Conservation (phyloP, 2,329 filamentous ascomycete genomes). For the Diaporthe nobilis region DNA sequence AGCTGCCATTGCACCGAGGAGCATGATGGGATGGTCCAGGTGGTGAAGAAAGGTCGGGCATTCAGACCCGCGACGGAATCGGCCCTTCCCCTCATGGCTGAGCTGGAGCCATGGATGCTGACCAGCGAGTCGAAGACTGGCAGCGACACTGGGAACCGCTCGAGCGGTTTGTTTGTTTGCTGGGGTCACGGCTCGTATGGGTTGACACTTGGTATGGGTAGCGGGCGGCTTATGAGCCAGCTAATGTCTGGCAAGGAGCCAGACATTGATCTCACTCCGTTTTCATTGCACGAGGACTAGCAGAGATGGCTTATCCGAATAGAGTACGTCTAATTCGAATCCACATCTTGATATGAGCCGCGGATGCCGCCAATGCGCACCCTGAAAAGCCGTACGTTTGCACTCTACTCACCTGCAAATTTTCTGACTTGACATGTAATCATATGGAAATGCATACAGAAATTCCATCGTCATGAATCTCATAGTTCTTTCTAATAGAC, state of each 20-base stretch:
- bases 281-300: neutral
- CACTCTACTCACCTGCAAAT: neutral
- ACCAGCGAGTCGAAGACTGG: neutral
- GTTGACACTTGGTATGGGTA: slow-evolving; percentile 19
- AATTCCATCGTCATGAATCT: neutral
- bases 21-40: neutral
- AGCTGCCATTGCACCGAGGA: neutral
- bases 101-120: neutral
- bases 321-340: neutral
- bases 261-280: neutral
- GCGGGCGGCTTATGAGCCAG: slow-evolving; percentile 16
- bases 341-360: neutral
- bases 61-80: neutral
- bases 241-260: neutral
- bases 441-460: neutral
- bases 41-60: slow-evolving; percentile 4
- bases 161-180: neutral
- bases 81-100: neutral
- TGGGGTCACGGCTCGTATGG: slow-evolving; percentile 17
- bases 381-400: neutral
- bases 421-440: too few relatives aligned
- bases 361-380: neutral
- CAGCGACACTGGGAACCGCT: neutral
- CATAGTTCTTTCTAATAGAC: neutral
- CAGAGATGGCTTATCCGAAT: neutral